Evolutionary conservation across 805 yeast genomes (phyloP).

Genomic region (Monosporozyma yasuniensis): DNA sequence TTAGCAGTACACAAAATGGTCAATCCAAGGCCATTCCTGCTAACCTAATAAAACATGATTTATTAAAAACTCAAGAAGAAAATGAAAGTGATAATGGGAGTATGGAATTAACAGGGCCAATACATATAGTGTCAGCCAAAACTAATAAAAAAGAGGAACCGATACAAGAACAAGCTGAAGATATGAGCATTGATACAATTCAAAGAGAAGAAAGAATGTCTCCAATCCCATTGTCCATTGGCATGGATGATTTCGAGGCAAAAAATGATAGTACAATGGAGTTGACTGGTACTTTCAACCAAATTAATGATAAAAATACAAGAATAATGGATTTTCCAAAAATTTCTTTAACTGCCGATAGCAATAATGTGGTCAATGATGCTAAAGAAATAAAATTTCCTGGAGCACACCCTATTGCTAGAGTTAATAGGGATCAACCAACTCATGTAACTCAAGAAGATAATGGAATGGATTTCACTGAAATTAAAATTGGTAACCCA

Average conservation of each 20-base stretch:
- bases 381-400: slow-evolving; percentile 9
- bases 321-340: slow-evolving; percentile 2
- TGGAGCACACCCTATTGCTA: slow-evolving; percentile 1
- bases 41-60: neutral
- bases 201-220: slow-evolving; percentile 5
- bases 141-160: neutral
- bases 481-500: neutral
- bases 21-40: neutral
- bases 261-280: slow-evolving; percentile 10
- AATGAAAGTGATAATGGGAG: slow-evolving; percentile 1
- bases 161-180: neutral
- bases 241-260: neutral
- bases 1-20: slow-evolving; percentile 8
- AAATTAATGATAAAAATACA: neutral
- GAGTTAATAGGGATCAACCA: neutral
- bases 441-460: neutral
- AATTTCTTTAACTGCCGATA: neutral
- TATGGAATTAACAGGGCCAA: slow-evolving; percentile 10
- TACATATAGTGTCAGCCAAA: neutral
- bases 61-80: neutral
- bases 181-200: slow-evolving; percentile 3
- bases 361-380: neutral
- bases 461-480: slow-evolving; percentile 1
- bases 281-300: slow-evolving; percentile 5
- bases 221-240: slow-evolving; percentile 5